These are phyloP conservation scores for Sporodiniella umbellata DNA, from an alignment of 371 early-diverging fungal species.

Conservation along the genomic window DNA sequence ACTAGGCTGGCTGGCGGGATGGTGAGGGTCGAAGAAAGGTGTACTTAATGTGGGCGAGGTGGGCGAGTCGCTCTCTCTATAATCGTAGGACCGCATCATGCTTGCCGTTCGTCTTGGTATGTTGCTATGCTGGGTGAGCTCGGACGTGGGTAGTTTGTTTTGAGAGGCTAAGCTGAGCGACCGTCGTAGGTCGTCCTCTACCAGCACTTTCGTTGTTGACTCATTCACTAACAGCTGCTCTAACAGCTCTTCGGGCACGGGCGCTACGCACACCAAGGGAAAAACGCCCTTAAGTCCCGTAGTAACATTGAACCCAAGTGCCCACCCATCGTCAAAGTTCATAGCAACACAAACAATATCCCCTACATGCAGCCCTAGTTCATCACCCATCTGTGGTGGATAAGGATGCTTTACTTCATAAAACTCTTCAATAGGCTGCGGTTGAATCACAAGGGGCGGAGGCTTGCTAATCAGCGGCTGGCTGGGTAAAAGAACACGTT, in stretches of 20 bases:
- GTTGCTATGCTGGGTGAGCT: conserved; percentile 26
- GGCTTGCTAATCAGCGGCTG: background rate
- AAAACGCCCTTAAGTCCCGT: conserved; percentile 70
- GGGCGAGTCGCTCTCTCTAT: conserved; percentile 30
- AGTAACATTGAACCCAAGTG: conserved; percentile 64
- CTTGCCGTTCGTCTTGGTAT: conserved; percentile 49
- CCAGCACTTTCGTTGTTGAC: background rate
- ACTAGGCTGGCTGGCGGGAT: conserved; percentile 10
- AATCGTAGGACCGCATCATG: conserved; percentile 30
- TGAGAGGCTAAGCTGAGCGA: conserved; percentile 12
- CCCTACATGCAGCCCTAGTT: conserved; percentile 62
- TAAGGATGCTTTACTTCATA: conserved; percentile 56
- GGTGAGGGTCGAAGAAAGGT: conserved; percentile 21
- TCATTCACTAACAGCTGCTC: conserved; percentile 20
- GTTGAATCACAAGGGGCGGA: conserved; percentile 1
- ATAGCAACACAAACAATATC: conserved; percentile 63
- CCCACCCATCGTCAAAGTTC: conserved; percentile 74
- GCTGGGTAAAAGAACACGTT: conserved; percentile 3
- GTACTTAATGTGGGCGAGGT: conserved; percentile 38
- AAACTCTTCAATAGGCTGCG: conserved; percentile 28
- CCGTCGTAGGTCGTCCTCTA: conserved; percentile 11
- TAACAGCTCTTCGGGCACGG: conserved; percentile 31
- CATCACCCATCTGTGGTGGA: conserved; percentile 64
- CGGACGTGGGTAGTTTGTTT: conserved; percentile 6
- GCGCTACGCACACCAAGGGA: conserved; percentile 63